phyloP scores from a whole-genome alignment of 495 filamentous ascomycete genomes.

The Talaromyces trachyspermus region DNA sequence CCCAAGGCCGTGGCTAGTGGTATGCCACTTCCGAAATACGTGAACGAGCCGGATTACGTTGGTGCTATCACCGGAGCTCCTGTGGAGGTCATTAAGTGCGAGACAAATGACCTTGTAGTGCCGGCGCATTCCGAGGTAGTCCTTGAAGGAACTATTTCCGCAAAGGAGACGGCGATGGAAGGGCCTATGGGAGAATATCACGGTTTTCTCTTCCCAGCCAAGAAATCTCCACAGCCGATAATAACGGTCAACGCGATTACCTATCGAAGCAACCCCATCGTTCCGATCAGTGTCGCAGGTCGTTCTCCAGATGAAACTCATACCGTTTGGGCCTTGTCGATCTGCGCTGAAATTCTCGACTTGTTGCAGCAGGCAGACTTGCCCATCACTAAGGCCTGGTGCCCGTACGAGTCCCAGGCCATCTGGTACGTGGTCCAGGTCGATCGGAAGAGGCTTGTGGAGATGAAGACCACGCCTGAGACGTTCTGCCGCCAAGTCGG shows the following conservation, averaged over 20 bases:
- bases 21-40: conserved; percentile 30
- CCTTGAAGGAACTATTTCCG: conserved; percentile 27
- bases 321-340: conserved; percentile 18
- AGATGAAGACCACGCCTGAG: conserved; percentile 15
- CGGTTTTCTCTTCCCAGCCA: conserved; percentile 24
- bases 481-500: conserved; percentile 16
- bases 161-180: conserved; percentile 23
- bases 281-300: conserved; percentile 26
- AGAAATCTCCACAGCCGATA: conserved; percentile 17
- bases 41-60: conserved; percentile 27
- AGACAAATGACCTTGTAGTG: conserved; percentile 28
- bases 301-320: conserved; percentile 25
- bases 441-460: conserved; percentile 13
- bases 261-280: conserved; percentile 24
- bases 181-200: conserved; percentile 32
- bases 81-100: conserved; percentile 32
- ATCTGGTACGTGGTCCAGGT: conserved; percentile 23
- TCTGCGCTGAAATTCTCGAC: conserved; percentile 21
- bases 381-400: conserved; percentile 17
- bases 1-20: conserved; percentile 21
- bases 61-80: conserved; percentile 24
- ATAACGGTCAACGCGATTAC: conserved; percentile 34
- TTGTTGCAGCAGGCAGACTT: conserved; percentile 22
- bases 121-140: conserved; percentile 33
- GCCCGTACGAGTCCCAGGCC: conserved; percentile 22